Percentiles rank a stretch among this genome's conserved stretches.
Conservation (phyloP, 768 basidiomycete species). For the Fomitopsis serialis region DNA sequence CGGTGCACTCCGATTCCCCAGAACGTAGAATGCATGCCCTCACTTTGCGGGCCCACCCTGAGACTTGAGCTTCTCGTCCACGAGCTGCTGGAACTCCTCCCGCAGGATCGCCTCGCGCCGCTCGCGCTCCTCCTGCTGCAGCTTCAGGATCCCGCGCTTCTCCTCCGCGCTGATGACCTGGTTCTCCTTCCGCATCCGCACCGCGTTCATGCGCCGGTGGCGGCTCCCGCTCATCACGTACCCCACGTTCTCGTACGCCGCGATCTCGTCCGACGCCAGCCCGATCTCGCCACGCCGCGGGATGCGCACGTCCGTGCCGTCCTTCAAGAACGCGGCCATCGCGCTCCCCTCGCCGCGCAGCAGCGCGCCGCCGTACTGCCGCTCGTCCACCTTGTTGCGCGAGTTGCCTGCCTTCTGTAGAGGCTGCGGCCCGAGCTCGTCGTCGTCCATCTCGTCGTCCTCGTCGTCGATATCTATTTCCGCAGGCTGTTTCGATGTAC, state of each 20-base stretch:
- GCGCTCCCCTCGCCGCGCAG: constrained; percentile 94
- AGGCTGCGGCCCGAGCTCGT: constrained; percentile 81
- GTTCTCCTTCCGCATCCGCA: constrained; percentile 98
- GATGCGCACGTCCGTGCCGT: constrained; percentile 76
- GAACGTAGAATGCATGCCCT: too few relatives aligned
- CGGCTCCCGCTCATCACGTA: constrained; percentile 98
- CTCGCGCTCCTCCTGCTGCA: constrained; percentile 92
- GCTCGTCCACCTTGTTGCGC: constrained; percentile 62
- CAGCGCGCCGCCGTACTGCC: constrained; percentile 85
- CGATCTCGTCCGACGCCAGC: constrained; percentile 83
- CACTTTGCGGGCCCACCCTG: constrained; percentile 12
- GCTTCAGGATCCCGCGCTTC: constrained; percentile 90
- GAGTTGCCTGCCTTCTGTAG: constrained; percentile 33
- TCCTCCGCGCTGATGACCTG: constrained; percentile 99
- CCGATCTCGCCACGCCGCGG: constrained; percentile 99
- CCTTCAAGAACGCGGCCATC: constrained; percentile 95
- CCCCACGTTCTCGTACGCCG: constrained; percentile 79
- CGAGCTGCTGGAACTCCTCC: constrained; percentile 85
- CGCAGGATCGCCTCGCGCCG: constrained; percentile 86
- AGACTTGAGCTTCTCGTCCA: constrained; percentile 64
- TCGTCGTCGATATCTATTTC: constrained; percentile 42
- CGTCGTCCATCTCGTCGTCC: constrained; percentile 46
- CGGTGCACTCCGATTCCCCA: too few relatives aligned
- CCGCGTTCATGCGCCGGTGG: constrained; percentile 97
- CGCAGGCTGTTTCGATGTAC: constrained; percentile 7